phyloP scores from a whole-genome alignment of 2,329 filamentous ascomycete genomes.

The Penicillium olsonii region DNA sequence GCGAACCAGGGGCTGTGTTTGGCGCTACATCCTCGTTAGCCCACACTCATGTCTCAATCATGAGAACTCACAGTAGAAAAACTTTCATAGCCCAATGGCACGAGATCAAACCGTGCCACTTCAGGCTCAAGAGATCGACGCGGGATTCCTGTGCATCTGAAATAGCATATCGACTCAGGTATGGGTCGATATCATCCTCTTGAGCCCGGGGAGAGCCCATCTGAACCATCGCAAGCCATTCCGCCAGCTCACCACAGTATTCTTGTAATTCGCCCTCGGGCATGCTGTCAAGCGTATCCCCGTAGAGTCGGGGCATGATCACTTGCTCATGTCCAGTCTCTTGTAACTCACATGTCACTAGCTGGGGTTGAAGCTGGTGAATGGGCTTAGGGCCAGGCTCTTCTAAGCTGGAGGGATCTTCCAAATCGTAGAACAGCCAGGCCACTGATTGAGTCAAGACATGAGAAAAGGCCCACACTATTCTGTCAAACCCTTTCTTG shows the following conservation, averaged over 20 bases:
- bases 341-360: constrained; percentile 31
- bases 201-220: constrained; percentile 43
- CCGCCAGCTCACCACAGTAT: constrained; percentile 56
- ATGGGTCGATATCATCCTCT: constrained; percentile 45
- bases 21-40: constrained; percentile 17
- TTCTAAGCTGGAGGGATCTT: constrained; percentile 29
- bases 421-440: constrained; percentile 76
- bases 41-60: not conserved
- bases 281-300: constrained; percentile 26
- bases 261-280: constrained; percentile 59
- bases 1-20: constrained; percentile 35
- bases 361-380: constrained; percentile 42
- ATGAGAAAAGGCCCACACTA: constrained; percentile 76
- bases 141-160: constrained; percentile 31
- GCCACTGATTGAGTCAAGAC: constrained; percentile 67
- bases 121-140: constrained; percentile 38
- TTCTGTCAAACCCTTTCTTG: constrained; percentile 77
- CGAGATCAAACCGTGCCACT: constrained; percentile 46
- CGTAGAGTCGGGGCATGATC: constrained; percentile 32
- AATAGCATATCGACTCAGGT: constrained; percentile 45
- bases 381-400: constrained; percentile 45
- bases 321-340: constrained; percentile 28
- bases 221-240: constrained; percentile 64
- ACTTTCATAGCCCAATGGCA: constrained; percentile 42
- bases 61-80: constrained; percentile 40